Conservation (phyloP, 441 rosid genomes). For the Adansonia madagascariensis region DNA sequence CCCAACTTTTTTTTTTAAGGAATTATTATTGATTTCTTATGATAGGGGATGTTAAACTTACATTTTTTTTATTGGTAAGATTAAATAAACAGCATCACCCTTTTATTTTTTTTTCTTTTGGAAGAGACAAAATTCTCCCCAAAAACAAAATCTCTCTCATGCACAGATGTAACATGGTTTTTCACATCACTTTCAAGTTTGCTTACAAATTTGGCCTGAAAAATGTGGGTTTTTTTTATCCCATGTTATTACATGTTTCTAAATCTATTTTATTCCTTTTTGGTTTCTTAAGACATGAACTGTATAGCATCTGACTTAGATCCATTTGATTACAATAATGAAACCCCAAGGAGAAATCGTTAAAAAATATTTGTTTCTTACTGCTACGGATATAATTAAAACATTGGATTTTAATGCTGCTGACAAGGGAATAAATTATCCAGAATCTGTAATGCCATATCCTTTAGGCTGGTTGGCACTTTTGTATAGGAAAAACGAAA, state of each 20-base stretch:
- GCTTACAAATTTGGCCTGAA: background rate
- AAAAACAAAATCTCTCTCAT: slow-evolving; percentile 20
- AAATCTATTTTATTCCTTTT: background rate
- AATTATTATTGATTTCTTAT: background rate
- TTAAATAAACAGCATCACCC: background rate
- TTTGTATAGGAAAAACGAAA: slow-evolving; percentile 19
- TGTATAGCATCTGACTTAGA: background rate
- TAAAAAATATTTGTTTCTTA: background rate
- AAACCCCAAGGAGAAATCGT: background rate
- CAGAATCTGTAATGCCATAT: slow-evolving; percentile 5
- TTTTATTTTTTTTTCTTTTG: background rate
- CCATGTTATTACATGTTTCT: slow-evolving; percentile 6
- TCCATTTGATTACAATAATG: background rate
- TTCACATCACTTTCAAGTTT: slow-evolving; percentile 20
- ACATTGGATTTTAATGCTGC: slow-evolving; percentile 10
- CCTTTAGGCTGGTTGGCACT: slow-evolving; percentile 23
- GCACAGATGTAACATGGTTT: slow-evolving; percentile 16
- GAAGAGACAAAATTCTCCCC: slow-evolving; percentile 15
- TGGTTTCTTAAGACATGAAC: background rate
- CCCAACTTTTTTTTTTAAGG: background rate
- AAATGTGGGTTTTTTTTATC: slow-evolving; percentile 22
- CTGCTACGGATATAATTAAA: background rate
- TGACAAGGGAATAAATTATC: slow-evolving; percentile 20
- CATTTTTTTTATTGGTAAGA: background rate
- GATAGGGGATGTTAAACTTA: slow-evolving; percentile 3